These are phyloP conservation scores for Microcos paniculata DNA, from an alignment of 345 rosid species.

Conservation along the genomic window DNA sequence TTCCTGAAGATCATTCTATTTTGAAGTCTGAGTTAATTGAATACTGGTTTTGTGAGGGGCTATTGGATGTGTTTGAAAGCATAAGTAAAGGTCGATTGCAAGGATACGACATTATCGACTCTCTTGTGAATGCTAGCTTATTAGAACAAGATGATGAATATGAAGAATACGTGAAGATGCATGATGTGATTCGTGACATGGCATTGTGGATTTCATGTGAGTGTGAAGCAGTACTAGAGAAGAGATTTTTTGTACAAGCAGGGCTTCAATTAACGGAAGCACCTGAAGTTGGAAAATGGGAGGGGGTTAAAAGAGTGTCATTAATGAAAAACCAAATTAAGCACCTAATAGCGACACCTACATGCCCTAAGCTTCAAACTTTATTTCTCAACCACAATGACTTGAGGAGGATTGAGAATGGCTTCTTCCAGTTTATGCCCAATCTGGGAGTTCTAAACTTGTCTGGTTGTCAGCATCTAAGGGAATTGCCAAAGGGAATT, in stretches of 20 bases:
- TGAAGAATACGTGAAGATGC: conserved; percentile 31
- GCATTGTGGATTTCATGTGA: neutral
- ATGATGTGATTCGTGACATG: conserved; percentile 17
- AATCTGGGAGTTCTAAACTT: neutral
- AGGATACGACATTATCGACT: conserved; percentile 28
- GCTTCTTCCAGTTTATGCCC: neutral
- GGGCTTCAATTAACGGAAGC: neutral
- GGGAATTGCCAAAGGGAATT: too few species aligned
- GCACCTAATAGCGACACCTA: neutral
- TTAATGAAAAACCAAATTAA: neutral
- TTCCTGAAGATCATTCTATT: neutral
- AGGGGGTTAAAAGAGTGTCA: neutral
- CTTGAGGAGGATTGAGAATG: neutral
- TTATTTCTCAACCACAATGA: neutral
- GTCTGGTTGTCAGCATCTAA: neutral
- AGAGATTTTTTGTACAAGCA: neutral
- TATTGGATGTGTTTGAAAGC: conserved; percentile 17
- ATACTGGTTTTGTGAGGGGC: conserved; percentile 22
- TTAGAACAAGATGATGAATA: conserved; percentile 16
- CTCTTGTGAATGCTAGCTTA: conserved; percentile 21
- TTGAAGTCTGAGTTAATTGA: neutral
- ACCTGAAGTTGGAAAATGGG: neutral
- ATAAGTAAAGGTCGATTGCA: neutral
- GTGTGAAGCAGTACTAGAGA: neutral
- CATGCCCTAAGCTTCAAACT: neutral